Evolutionary conservation across 306 rosid species (phyloP), one percentile per base, ranked within the genome.

Genomic region (Oemleria cerasiformis): DNA sequence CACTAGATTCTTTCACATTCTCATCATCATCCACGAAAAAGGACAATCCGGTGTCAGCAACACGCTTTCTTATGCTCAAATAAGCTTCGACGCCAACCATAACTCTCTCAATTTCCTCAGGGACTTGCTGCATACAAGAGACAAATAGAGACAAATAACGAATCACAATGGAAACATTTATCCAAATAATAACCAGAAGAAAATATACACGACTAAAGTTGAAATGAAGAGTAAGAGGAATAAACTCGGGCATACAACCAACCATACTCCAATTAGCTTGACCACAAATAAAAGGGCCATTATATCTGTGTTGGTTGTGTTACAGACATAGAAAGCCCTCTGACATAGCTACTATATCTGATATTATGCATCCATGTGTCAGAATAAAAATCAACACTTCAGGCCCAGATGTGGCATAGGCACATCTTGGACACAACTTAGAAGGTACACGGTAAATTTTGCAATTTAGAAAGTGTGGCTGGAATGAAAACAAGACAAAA

Each of bases 31-130:
- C 88, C 77, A 91, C 99, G 36, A 91, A 94, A 78, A 85, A 86
- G 55, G 92, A 94, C 76, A 94, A 76, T 63, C 97, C 97, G 34
- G 83, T 43, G 65, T 91, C 91, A 78, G 82, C 82, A 47, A 78
- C 81, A 83, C 73, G 88, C 75, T 67, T 91, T 87, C 97, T 86
- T 81, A 91, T 94, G 88, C 97, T 94, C 81, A 94, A 84, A 76
- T 94, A 94, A 71, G 99, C 96, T 89, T 94, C 96, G 49, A 91
- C 78, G 45, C 96, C 95, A 70, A 84, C 91, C 90, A 91, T 87
- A 80, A 94, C 96, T 81, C 96, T 85, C 79, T 94, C 99, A 21
- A 94, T 83, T 86, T 91, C 99, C 77, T 91, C 99, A 41, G 97
- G 97, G 74, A 86, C 88, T 94, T 94, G 99, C 99, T 94, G 99